Base-by-base conservation (phyloP, 208 protist genomes). In the Angomonas deanei region DNA sequence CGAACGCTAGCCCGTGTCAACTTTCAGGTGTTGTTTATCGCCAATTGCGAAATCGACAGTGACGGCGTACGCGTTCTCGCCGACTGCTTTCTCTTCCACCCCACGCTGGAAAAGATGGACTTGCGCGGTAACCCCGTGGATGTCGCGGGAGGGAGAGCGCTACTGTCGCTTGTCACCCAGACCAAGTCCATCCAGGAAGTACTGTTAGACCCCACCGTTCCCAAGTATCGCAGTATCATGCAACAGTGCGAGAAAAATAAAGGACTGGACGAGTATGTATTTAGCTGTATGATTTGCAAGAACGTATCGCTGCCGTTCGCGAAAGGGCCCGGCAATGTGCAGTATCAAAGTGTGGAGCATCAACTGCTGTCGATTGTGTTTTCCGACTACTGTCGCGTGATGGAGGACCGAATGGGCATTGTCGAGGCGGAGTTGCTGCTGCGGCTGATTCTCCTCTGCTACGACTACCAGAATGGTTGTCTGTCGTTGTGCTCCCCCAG, bases 181-280 rank as follows among this genome's bases (percentile, higher is more conserved):
- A 95, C 89, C 60, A 42, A 60, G 0, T 46, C n/a, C 59, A 64
- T 95, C n/a, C 82, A 63, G 3, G 72, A 84, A 30, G 66, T 95
- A 4, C 48, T 80, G 23, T 46, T 95, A 28, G 79, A 95, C 34
- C 70, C 76, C 21, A 42, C 61, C 17, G 74, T 76, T 23, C 89
- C 89, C 13, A 92, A 91, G 72, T 85, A 70, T 61, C 59, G 76
- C 0, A 68, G 53, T 1, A 89, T 95, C 61, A 76, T 84, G 59
- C 73, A 80, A 48, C 81, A 88, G 54, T 90, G 84, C 66, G 56
- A 74, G 66, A 54, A 66, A 61, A 92, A 95, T 55, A 70, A 64
- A 2, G 66, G 75, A 27, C 21, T 66, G 23, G 62, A 39, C 21
- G 46, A 76, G 27, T 46, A 61, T 17, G 38, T 74, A n/a, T 71